Evolutionary conservation across 2,329 filamentous ascomycete genomes (phyloP).

Genomic region (Thielaviopsis punctulata): DNA sequence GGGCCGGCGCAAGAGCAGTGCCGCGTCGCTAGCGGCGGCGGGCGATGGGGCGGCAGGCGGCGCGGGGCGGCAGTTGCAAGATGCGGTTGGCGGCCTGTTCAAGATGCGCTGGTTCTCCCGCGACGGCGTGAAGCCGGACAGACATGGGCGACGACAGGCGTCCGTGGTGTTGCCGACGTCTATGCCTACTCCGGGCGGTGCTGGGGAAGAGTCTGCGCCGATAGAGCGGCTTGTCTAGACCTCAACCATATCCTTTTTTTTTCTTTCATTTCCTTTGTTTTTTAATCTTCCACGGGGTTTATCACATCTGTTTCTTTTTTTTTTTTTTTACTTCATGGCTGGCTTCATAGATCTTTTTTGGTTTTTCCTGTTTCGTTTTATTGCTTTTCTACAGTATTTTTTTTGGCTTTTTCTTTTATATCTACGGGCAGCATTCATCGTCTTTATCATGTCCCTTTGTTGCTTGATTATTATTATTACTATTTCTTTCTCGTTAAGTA

Average conservation of each 20-base stretch:
- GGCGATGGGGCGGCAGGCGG: background rate
- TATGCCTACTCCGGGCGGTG: background rate
- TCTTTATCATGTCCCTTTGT: background rate
- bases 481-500: background rate
- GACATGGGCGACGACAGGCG: background rate
- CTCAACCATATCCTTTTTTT: background rate
- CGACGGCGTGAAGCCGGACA: slow-evolving; percentile 8
- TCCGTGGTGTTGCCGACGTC: background rate
- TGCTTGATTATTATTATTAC: background rate
- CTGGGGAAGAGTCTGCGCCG: background rate
- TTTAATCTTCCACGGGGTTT: background rate
- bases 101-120: slow-evolving; percentile 37
- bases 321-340: background rate
- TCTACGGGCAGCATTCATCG: too few relatives aligned
- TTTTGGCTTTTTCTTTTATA: background rate
- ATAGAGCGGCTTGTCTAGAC: background rate
- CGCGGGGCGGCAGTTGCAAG: slow-evolving; percentile 23
- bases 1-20: slow-evolving; percentile 30
- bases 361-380: background rate
- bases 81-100: slow-evolving; percentile 34
- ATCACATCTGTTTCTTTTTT: background rate
- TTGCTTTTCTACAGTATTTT: background rate
- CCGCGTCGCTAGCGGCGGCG: slow-evolving; percentile 22
- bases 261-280: background rate
- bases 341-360: background rate